phyloP scores from a whole-genome alignment of 805 yeast species.

The Cyberlindnera meyerae region DNA sequence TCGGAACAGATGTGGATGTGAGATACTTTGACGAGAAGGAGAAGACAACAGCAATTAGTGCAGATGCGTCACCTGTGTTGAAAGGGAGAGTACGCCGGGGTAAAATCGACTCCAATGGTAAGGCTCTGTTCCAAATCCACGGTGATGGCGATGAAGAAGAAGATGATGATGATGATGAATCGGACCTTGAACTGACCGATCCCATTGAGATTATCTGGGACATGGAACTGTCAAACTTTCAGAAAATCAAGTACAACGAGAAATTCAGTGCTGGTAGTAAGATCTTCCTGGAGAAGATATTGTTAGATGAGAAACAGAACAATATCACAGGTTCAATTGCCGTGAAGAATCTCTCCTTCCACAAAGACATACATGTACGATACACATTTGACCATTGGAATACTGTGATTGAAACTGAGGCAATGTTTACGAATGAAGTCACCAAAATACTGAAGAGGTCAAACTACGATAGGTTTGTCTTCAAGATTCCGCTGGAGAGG shows the following conservation, averaged over 20 bases:
- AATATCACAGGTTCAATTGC: slow-evolving; percentile 69
- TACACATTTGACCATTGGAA: slow-evolving; percentile 80
- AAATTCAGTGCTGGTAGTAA: slow-evolving; percentile 35
- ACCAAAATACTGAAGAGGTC: slow-evolving; percentile 40
- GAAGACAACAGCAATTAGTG: slow-evolving; percentile 72
- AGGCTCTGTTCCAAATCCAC: slow-evolving; percentile 14
- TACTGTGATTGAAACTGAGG: slow-evolving; percentile 65
- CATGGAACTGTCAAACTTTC: slow-evolving; percentile 38
- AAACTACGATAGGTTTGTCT: slow-evolving; percentile 66
- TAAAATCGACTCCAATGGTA: slow-evolving; percentile 17
- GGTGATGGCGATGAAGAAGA: slow-evolving; percentile 23
- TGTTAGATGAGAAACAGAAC: slow-evolving; percentile 49
- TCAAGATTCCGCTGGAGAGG: slow-evolving; percentile 49
- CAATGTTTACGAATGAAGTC: slow-evolving; percentile 50
- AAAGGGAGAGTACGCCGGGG: slow-evolving; percentile 19
- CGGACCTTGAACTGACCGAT: slow-evolving; percentile 11
- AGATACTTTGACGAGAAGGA: slow-evolving; percentile 70
- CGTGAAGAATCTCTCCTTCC: slow-evolving; percentile 67
- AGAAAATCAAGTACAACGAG: slow-evolving; percentile 41
- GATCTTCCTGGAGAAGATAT: slow-evolving; percentile 59
- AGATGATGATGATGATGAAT: slow-evolving; percentile 16
- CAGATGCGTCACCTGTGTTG: slow-evolving; percentile 52
- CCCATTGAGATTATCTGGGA: slow-evolving; percentile 37
- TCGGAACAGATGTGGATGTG: slow-evolving; percentile 64
- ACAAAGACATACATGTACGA: slow-evolving; percentile 62